phyloP scores from a whole-genome alignment of 495 filamentous ascomycete species.

The Neurospora sp. region DNA sequence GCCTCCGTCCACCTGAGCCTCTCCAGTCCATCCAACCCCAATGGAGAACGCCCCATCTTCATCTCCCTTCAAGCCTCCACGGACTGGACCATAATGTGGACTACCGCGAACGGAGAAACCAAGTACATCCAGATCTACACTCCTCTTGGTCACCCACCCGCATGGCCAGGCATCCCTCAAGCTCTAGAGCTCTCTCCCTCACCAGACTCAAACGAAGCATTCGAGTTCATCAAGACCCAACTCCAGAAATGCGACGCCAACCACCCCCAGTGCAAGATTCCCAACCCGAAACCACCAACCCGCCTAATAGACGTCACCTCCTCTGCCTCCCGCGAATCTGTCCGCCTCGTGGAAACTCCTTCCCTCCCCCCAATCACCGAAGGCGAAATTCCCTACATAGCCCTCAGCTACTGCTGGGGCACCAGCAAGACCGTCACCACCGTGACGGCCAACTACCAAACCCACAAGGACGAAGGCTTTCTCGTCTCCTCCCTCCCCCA shows the following conservation, averaged over 20 bases:
- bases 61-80: background rate
- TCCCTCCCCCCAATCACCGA: too few species aligned
- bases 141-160: background rate
- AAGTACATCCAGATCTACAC: background rate
- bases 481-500: background rate
- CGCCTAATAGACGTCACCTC: background rate
- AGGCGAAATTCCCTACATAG: slow-evolving; percentile 8
- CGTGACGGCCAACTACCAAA: background rate
- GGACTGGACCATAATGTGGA: background rate
- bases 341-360: background rate
- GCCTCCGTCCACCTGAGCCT: background rate
- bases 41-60: background rate
- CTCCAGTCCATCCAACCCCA: background rate
- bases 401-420: slow-evolving; percentile 13
- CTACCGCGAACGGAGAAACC: background rate
- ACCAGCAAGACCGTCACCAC: background rate
- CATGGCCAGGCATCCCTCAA: background rate
- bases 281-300: background rate
- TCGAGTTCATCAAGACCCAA: background rate
- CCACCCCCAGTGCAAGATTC: background rate
- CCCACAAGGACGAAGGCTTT: background rate
- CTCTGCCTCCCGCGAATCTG: background rate
- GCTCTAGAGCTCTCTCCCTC: background rate
- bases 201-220: background rate
- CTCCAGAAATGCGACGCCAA: background rate